These are phyloP conservation scores for Epichloe elymi DNA, from an alignment of 2,329 filamentous ascomycete genomes.

Conservation along the genomic window DNA sequence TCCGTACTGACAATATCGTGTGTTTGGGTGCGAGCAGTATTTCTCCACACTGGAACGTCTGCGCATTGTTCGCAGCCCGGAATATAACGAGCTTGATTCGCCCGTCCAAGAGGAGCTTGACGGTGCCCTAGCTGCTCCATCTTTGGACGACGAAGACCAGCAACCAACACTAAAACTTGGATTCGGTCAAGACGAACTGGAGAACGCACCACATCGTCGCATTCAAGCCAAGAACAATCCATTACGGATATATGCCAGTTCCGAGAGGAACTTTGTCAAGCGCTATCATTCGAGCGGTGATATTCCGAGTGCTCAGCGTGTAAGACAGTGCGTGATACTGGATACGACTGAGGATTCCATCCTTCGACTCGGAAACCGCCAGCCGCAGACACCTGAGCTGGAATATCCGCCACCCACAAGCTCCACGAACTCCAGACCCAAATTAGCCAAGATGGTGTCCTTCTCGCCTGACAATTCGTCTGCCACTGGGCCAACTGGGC, in stretches of 20 bases:
- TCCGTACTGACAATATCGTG: not conserved
- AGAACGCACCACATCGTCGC: slow-evolving; percentile 6
- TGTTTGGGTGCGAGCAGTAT: slow-evolving; percentile 35
- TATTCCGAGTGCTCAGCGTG: slow-evolving; percentile 40
- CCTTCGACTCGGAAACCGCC: slow-evolving; percentile 14
- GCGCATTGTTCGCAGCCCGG: slow-evolving; percentile 41
- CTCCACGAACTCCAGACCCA: not conserved
- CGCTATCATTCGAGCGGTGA: slow-evolving; percentile 55
- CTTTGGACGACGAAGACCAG: slow-evolving; percentile 4
- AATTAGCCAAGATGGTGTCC: slow-evolving; percentile 13
- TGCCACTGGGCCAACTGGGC: slow-evolving; percentile 1
- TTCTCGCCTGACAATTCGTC: slow-evolving; percentile 9
- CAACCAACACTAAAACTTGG: slow-evolving; percentile 3
- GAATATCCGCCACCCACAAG: slow-evolving; percentile 1
- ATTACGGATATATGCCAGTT: not conserved
- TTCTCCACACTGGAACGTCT: slow-evolving; percentile 62
- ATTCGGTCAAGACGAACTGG: slow-evolving; percentile 9
- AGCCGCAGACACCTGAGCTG: slow-evolving; percentile 11
- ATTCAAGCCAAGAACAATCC: not conserved
- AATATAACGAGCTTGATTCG: slow-evolving; percentile 18
- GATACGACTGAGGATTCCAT: slow-evolving; percentile 16
- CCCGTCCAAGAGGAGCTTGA: slow-evolving; percentile 12
- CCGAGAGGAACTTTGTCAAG: slow-evolving; percentile 30
- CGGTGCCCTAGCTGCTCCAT: slow-evolving; percentile 10
- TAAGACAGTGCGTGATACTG: slow-evolving; percentile 24